Evolutionary conservation across 2,329 filamentous ascomycete genomes (phyloP).

Genomic region (Periconia sp.): DNA sequence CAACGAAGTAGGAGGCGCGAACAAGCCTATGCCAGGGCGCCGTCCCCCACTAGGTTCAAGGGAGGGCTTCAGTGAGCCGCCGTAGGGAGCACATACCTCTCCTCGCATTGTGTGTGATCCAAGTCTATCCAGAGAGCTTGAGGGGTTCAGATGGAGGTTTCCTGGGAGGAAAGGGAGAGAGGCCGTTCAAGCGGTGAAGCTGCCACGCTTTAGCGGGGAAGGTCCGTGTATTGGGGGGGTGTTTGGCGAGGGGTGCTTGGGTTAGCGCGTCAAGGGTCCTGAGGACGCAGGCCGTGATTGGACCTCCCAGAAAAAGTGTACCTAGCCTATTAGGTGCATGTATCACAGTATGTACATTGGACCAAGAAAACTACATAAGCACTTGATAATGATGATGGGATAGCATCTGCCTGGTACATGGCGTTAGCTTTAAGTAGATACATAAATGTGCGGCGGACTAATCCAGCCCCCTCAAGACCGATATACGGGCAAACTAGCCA

Average conservation of each 20-base stretch:
- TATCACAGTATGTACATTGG: no score
- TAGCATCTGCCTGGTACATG: no score
- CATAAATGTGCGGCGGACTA: no score
- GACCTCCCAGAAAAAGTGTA: neutral
- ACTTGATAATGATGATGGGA: no score
- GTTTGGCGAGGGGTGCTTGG: neutral
- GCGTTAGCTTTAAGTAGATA: no score
- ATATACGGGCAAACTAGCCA: no score
- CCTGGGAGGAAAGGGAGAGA: neutral
- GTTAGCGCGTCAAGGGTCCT: neutral
- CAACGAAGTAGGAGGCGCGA: neutral
- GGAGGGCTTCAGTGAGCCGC: neutral
- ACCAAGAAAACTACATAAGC: no score
- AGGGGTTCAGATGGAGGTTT: slow-evolving; percentile 3
- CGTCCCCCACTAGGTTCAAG: neutral
- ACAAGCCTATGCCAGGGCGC: neutral
- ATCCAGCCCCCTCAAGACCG: no score
- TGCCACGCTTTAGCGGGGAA: neutral
- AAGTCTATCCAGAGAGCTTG: slow-evolving; percentile 40
- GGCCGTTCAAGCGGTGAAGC: slow-evolving; percentile 10
- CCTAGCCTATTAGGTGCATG: neutral
- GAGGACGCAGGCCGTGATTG: neutral
- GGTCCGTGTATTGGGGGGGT: neutral
- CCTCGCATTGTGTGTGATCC: slow-evolving; percentile 40
- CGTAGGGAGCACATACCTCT: slow-evolving; percentile 36